These are phyloP conservation scores for Thielaviopsis cerberus DNA, from an alignment of 2,329 filamentous ascomycete species.

Conservation along the genomic window DNA sequence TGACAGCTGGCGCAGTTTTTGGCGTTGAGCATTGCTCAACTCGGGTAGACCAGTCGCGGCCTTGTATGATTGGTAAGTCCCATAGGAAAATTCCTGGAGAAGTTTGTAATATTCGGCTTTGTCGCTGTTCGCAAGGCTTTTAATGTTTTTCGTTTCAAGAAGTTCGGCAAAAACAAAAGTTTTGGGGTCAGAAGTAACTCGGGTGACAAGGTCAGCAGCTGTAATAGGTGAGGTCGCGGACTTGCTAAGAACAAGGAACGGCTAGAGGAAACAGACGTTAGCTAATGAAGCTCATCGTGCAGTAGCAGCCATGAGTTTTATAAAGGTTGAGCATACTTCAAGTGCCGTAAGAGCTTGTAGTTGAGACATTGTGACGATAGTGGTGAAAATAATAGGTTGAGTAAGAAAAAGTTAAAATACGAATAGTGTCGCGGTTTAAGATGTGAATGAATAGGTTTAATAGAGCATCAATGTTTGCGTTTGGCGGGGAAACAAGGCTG, in stretches of 20 bases:
- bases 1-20: conserved; percentile 81
- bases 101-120: conserved; percentile 43
- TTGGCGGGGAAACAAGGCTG: too few relatives aligned
- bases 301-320: background rate
- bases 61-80: conserved; percentile 62
- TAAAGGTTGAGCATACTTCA: background rate
- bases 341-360: background rate
- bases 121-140: conserved; percentile 39
- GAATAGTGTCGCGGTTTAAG: too few relatives aligned
- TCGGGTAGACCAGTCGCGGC: conserved; percentile 40
- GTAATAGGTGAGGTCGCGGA: conserved; percentile 69
- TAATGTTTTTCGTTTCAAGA: conserved; percentile 62
- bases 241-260: conserved; percentile 79
- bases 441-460: too few relatives aligned
- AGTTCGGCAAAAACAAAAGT: conserved; percentile 91
- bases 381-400: background rate
- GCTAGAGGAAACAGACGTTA: conserved; percentile 32
- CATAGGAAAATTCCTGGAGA: conserved; percentile 80
- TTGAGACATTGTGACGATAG: background rate
- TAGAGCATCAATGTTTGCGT: too few relatives aligned
- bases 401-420: background rate
- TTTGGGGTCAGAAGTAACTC: conserved; percentile 74
- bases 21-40: conserved; percentile 52
- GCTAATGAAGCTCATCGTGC: background rate
- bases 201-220: conserved; percentile 66